These are phyloP conservation scores for Backusella australiensis DNA, from an alignment of 192 early-diverging fungal species.

Conservation along the genomic window DNA sequence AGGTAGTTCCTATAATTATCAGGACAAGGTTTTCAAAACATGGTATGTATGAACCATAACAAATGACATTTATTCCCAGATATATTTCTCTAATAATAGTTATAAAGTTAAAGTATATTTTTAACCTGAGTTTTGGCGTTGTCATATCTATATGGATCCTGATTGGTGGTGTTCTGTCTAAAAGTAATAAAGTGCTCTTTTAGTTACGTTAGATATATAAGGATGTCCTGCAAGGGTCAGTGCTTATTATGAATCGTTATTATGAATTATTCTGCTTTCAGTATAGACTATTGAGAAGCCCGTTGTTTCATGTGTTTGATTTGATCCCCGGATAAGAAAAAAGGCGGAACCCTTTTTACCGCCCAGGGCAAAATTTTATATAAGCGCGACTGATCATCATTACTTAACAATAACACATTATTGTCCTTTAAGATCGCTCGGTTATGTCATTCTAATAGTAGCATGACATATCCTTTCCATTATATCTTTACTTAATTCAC, in stretches of 20 bases:
- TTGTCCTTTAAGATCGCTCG: neutral
- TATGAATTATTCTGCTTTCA: neutral
- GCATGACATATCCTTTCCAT: neutral
- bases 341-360: neutral
- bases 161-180: neutral
- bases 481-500: neutral
- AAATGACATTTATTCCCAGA: neutral
- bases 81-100: neutral
- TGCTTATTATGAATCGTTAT: neutral
- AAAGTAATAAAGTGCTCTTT: neutral
- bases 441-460: neutral
- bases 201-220: neutral
- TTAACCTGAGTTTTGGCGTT: neutral
- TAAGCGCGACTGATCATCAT: neutral
- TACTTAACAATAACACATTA: neutral
- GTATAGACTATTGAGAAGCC: neutral
- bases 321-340: neutral
- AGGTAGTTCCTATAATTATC: neutral
- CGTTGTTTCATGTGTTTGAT: neutral
- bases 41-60: neutral
- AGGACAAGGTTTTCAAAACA: neutral
- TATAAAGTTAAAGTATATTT: neutral
- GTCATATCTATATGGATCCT: neutral
- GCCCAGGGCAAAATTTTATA: neutral
- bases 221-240: neutral